Conservation (phyloP, 2,329 filamentous ascomycete genomes). For the Proliferodiscus dingleyae region DNA sequence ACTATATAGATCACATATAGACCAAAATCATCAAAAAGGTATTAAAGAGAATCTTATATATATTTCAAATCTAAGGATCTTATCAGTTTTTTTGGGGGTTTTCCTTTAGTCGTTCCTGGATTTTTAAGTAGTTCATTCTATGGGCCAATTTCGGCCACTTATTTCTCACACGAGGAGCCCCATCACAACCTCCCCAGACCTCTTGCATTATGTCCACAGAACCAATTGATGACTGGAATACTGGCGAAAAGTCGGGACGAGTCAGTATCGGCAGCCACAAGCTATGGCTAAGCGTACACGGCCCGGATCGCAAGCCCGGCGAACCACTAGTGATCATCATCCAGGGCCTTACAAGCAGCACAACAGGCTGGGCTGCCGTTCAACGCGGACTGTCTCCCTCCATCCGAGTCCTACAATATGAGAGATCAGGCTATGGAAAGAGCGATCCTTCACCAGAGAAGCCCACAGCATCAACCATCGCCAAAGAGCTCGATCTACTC, state of each 20-base stretch:
- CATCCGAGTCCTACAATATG: constrained; percentile 21
- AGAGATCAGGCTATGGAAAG: constrained; percentile 20
- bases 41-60: too few species aligned
- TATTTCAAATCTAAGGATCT: too few species aligned
- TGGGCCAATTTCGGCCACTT: too few species aligned
- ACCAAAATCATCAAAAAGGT: too few species aligned
- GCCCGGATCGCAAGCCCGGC: constrained; percentile 17
- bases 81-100: too few species aligned
- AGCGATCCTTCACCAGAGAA: constrained; percentile 2
- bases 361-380: constrained; percentile 19
- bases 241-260: not conserved
- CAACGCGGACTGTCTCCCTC: constrained; percentile 13
- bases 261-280: constrained; percentile 18
- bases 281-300: constrained; percentile 18
- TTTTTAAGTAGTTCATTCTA: too few species aligned
- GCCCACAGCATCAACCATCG: constrained; percentile 5
- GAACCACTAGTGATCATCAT: constrained; percentile 20
- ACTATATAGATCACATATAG: too few species aligned
- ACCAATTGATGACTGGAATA: not conserved
- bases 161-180: too few species aligned
- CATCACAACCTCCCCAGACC: not conserved
- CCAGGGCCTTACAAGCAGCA: constrained; percentile 17
- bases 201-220: not conserved
- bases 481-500: constrained; percentile 6
- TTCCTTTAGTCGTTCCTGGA: too few species aligned